Base-by-base conservation (phyloP, 2,329 filamentous ascomycete species). In the Metarhizium rileyi region DNA sequence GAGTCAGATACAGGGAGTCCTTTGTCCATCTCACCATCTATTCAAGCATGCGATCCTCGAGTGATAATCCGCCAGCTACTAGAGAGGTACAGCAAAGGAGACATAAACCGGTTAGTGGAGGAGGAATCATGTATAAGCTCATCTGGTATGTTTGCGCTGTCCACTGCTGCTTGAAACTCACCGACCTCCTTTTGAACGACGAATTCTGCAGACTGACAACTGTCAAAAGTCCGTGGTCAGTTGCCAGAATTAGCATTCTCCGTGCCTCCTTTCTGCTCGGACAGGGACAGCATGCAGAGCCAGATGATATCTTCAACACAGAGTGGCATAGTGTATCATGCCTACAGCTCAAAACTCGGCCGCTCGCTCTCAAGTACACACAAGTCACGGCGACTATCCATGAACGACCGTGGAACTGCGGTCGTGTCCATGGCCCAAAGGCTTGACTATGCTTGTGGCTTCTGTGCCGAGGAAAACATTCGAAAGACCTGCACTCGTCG, bases 401-500 rank as follows among this genome's bases (percentile, higher is more conserved):
- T 12, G 25, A 46, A 45, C 4, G 46, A 28, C 35, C 28, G 12
- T 33, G 43, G 27, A 23, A 25, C 42, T 18, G 18, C 26, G 3
- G 28, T 28, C 2, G 25, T 36, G 23, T 16, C n/a, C 20, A 35
- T 18, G 14, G 22, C 49, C 12, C 66, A 63, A 50, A 61, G 63
- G 33, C 26, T 43, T 12, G 55, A 56, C 28, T 52, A 55, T 28
- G 48, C 50, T 18, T 55, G 55, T 20, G 53, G 53, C 6, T 68
- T 70, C 49, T 71, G 69, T 56, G 61, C 60, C 27, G 68, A 70
- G 52, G 61, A 66, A 48, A 59, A 42, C 35, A 52, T 52, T 36
- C 20, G 45, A 35, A 50, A 52, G 41, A 52, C 48, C 12, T 50
- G 51, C 27, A 50, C 51, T 18, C 48, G 42, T 16, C 48, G 51